These are phyloP conservation scores for Sporopachydermia cereana DNA, from an alignment of 1,139 yeast genomes.

Conservation along the genomic window DNA sequence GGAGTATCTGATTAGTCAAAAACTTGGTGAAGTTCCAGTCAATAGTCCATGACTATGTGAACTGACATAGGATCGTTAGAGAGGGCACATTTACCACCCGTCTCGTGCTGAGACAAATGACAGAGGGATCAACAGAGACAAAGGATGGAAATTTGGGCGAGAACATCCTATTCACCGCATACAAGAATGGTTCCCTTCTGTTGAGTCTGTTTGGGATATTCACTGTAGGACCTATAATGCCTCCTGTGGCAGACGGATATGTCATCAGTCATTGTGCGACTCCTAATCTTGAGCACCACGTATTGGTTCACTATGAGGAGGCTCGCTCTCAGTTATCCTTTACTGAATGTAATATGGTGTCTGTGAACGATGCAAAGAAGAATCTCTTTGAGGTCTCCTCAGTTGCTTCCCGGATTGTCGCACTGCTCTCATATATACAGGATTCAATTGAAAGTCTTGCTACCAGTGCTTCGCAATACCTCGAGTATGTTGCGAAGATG, in stretches of 20 bases:
- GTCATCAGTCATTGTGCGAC: constrained; percentile 13
- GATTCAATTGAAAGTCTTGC: constrained; percentile 28
- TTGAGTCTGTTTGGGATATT: constrained; percentile 19
- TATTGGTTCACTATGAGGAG: constrained; percentile 6
- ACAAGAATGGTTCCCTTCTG: constrained; percentile 14
- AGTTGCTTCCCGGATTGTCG: constrained; percentile 21
- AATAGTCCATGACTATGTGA: no score
- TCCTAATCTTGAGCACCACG: constrained; percentile 11
- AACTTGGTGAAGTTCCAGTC: constrained; percentile 16
- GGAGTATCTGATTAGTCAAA: no score
- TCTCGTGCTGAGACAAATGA: constrained; percentile 12
- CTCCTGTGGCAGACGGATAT: constrained; percentile 12
- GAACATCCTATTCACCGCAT: constrained; percentile 15
- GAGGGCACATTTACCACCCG: constrained; percentile 8
- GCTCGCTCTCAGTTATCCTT: constrained; percentile 4
- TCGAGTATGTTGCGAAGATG: constrained; percentile 30
- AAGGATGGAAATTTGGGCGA: constrained; percentile 10
- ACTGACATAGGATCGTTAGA: no score
- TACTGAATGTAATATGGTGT: constrained; percentile 18
- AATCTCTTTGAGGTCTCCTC: constrained; percentile 21
- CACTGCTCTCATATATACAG: constrained; percentile 27
- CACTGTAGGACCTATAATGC: constrained; percentile 15
- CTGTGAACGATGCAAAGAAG: constrained; percentile 16
- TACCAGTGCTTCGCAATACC: constrained; percentile 32
- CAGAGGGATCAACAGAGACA: constrained; percentile 12